These are phyloP conservation scores for Cutaneotrichosporon cavernicola DNA, from an alignment of 1,284 basidiomycete genomes.

Conservation along the genomic window DNA sequence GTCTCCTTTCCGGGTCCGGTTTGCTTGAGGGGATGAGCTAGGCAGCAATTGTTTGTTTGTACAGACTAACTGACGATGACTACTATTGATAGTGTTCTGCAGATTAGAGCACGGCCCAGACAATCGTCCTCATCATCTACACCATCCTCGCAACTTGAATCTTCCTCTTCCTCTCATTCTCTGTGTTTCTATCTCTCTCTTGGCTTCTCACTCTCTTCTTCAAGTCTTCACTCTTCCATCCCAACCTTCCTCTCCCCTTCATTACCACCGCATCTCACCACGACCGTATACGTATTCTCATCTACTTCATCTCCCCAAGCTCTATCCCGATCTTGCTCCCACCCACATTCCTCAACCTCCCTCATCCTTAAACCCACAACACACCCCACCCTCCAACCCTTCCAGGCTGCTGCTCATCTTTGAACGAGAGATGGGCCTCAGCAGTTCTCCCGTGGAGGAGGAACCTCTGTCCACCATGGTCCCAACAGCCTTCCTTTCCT, in stretches of 20 bases:
- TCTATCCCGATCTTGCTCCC: not conserved
- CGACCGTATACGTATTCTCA: not conserved
- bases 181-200: not conserved
- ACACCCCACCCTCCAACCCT: not conserved
- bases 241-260: not conserved
- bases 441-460: not conserved
- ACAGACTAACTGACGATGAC: no score
- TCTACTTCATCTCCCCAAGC: not conserved
- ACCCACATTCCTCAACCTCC: not conserved
- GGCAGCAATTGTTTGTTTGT: no score
- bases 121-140: not conserved
- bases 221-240: not conserved
- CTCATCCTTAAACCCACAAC: not conserved
- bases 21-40: no score
- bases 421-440: not conserved
- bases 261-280: not conserved
- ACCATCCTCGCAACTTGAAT: not conserved
- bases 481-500: not conserved
- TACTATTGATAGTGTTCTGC: no score
- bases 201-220: not conserved
- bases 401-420: not conserved
- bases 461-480: not conserved
- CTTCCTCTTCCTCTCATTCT: not conserved
- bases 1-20: no score
- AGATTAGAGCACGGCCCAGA: no score